Percentiles rank a stretch among this genome's conserved stretches.
Evolutionary conservation across 164 flowering plant species (phyloP).

Genomic region (Nymphaea colorata): DNA sequence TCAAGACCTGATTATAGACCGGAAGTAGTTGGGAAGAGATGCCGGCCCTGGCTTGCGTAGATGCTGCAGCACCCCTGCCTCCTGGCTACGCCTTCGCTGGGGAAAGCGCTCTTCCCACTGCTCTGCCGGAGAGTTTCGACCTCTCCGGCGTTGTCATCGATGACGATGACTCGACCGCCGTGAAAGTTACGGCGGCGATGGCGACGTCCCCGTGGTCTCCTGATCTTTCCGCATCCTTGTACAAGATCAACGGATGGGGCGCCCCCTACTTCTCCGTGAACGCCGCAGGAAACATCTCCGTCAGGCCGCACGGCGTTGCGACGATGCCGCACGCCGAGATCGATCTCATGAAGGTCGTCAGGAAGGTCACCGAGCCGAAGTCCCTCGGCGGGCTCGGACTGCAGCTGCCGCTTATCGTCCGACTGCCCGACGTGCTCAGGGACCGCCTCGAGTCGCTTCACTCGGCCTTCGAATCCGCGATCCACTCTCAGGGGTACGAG

Average conservation of each 20-base stretch:
- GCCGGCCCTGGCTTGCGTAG: constrained; percentile 88
- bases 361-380: constrained; percentile 63
- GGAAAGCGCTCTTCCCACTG: constrained; percentile 45
- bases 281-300: constrained; percentile 57
- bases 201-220: constrained; percentile 53
- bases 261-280: constrained; percentile 86
- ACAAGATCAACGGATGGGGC: constrained; percentile 78
- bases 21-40: constrained; percentile 34
- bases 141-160: constrained; percentile 12
- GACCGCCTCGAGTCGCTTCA: constrained; percentile 73
- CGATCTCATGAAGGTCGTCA: constrained; percentile 79
- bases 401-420: constrained; percentile 65
- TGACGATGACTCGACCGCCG: constrained; percentile 3
- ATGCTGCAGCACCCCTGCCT: constrained; percentile 34
- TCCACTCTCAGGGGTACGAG: constrained; percentile 45
- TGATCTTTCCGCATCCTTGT: constrained; percentile 53
- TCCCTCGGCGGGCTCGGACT: constrained; percentile 66
- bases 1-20: constrained; percentile 17
- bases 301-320: constrained; percentile 51
- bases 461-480: constrained; percentile 62
- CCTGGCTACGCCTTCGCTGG: constrained; percentile 54
- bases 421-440: constrained; percentile 81
- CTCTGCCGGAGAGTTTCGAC: constrained; percentile 20
- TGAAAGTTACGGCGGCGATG: neutral
- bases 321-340: constrained; percentile 84